A percentile compares a stretch with the other conserved stretches of the same genome.
These are phyloP conservation scores for Venturia carpophila DNA, from an alignment of 2,329 filamentous ascomycete genomes.

Conservation along the genomic window DNA sequence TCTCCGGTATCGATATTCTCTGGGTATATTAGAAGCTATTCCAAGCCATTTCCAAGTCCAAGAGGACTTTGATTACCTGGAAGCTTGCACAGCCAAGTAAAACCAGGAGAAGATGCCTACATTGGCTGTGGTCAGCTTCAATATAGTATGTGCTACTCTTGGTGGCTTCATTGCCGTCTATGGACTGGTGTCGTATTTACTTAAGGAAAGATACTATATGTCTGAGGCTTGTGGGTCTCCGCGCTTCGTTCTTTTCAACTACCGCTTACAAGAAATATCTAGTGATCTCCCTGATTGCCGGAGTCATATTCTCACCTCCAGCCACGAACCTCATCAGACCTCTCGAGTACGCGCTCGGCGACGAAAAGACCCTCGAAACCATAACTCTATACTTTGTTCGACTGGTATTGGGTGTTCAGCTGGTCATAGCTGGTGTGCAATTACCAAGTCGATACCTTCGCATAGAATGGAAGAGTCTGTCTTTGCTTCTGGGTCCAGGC, in stretches of 20 bases:
- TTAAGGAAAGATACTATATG: conserved; percentile 84
- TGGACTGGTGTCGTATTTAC: conserved; percentile 77
- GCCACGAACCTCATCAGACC: conserved; percentile 68
- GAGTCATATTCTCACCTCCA: conserved; percentile 69
- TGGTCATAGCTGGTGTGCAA: conserved; percentile 57
- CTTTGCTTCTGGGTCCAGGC: conserved; percentile 49
- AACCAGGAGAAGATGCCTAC: conserved; percentile 45
- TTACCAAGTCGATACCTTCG: conserved; percentile 50
- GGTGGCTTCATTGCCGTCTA: conserved; percentile 89
- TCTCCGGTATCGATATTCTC: neutral
- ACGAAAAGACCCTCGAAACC: conserved; percentile 52
- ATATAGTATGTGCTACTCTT: conserved; percentile 70
- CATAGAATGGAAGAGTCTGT: conserved; percentile 45
- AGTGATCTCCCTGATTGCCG: conserved; percentile 80
- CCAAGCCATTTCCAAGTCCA: conserved; percentile 1
- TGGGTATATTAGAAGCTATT: neutral
- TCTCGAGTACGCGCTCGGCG: conserved; percentile 60
- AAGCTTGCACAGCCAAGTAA: neutral
- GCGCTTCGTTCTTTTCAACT: neutral
- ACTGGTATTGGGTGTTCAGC: conserved; percentile 55
- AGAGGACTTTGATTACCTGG: neutral
- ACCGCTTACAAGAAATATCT: conserved; percentile 1
- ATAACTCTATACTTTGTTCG: conserved; percentile 80
- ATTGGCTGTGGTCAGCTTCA: conserved; percentile 66
- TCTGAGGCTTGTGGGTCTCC: conserved; percentile 70